Conservation (phyloP, 129 eudicot genomes). For the Lonicera japonica region DNA sequence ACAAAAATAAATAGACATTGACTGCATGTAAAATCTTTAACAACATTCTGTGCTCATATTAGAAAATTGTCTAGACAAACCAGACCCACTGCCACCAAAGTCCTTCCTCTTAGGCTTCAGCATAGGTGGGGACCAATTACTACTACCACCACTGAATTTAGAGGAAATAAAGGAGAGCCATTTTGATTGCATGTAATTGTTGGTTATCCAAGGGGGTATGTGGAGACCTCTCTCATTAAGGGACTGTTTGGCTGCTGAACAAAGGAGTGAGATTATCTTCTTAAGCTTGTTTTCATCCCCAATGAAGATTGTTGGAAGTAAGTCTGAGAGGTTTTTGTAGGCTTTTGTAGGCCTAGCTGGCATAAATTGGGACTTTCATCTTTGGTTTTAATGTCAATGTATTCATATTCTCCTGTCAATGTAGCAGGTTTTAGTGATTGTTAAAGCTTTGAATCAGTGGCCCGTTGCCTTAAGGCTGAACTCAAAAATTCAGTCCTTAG, state of each 20-base stretch:
- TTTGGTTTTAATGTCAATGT: slow-evolving; percentile 11
- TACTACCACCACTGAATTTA: no score
- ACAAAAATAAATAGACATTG: no score
- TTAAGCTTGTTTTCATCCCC: slow-evolving; percentile 21
- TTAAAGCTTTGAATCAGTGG: no score
- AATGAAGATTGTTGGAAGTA: slow-evolving; percentile 20
- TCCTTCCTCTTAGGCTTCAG: no score
- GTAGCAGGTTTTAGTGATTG: no score
- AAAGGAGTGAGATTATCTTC: slow-evolving; percentile 17
- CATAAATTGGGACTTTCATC: slow-evolving; percentile 29
- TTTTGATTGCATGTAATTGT: slow-evolving; percentile 24
- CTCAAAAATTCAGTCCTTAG: no score
- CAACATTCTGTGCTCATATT: neutral
- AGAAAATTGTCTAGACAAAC: no score
- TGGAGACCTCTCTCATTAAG: slow-evolving; percentile 23
- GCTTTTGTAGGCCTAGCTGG: slow-evolving; percentile 28
- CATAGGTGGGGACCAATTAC: no score
- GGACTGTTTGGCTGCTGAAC: slow-evolving; percentile 25
- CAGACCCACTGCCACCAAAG: no score
- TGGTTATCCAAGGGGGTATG: slow-evolving; percentile 35
- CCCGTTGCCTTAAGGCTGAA: no score
- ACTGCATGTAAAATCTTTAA: no score
- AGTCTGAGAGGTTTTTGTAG: slow-evolving; percentile 18
- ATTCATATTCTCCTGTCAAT: slow-evolving; percentile 27
- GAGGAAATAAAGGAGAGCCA: slow-evolving; percentile 5